phyloP scores from a whole-genome alignment of 345 rosid genomes.

The Melaleuca quinquenervia region DNA sequence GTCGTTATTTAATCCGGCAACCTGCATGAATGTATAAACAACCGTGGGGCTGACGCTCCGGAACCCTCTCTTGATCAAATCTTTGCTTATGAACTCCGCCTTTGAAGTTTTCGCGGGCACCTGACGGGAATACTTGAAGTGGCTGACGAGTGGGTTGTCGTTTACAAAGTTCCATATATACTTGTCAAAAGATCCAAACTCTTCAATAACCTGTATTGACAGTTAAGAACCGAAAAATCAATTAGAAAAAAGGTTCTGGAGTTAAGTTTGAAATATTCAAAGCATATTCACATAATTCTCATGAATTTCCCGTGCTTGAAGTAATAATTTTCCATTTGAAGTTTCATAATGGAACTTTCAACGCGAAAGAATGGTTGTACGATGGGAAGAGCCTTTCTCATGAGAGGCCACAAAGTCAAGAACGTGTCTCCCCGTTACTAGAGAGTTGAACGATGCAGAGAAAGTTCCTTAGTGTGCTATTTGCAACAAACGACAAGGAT shows the following conservation, averaged over 20 bases:
- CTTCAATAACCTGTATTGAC: constrained; percentile 38
- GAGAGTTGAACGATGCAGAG: neutral
- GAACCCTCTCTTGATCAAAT: constrained; percentile 71
- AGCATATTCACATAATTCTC: neutral
- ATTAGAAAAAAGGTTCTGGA: neutral
- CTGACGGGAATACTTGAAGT: constrained; percentile 64
- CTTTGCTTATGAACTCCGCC: constrained; percentile 77
- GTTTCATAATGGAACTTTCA: neutral
- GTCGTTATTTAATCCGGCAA: constrained; percentile 67
- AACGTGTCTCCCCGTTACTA: neutral
- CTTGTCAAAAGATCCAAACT: constrained; percentile 69
- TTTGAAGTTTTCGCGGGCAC: constrained; percentile 69
- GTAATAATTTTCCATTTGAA: neutral
- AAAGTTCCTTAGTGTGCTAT: neutral
- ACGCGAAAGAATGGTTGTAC: neutral
- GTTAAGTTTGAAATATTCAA: neutral
- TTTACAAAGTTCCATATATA: constrained; percentile 81
- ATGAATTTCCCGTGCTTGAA: neutral
- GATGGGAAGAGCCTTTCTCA: neutral
- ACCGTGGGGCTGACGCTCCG: constrained; percentile 77
- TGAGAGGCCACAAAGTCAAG: neutral
- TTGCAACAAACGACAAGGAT: neutral
- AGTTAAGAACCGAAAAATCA: neutral
- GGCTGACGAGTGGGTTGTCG: constrained; percentile 51
- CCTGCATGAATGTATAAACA: constrained; percentile 79